Evolutionary conservation across 768 basidiomycete genomes (phyloP).

Genomic region (Chlorophyllum brunneum): DNA sequence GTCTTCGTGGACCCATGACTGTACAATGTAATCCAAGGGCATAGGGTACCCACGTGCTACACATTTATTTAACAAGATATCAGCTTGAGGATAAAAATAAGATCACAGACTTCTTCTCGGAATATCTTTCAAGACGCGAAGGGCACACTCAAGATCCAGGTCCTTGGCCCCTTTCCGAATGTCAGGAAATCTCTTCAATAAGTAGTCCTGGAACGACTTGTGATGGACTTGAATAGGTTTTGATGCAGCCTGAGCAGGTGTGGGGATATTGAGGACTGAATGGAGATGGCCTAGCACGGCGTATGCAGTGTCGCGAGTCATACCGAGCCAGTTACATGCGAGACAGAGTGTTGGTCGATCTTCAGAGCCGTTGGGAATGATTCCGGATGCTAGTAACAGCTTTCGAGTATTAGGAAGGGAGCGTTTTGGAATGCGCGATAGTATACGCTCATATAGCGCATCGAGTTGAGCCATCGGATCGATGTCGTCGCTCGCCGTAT

Average conservation of each 20-base stretch:
- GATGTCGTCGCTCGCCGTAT: no score
- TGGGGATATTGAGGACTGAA: neutral
- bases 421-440: neutral
- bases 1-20: no score
- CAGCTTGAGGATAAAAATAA: no score
- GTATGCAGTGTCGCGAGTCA: neutral
- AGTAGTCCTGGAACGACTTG: neutral
- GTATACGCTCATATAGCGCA: slow-evolving; percentile 8
- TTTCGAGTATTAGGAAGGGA: neutral
- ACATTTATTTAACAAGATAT: no score
- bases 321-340: neutral
- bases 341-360: neutral
- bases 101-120: no score
- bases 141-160: no score
- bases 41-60: no score
- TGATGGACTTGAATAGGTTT: neutral
- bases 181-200: neutral
- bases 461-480: slow-evolving; percentile 8
- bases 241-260: neutral
- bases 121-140: no score
- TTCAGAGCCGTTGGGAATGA: neutral
- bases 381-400: neutral
- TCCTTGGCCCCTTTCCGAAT: no score
- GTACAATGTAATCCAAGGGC: no score
- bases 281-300: neutral